Evolutionary conservation across 768 basidiomycete genomes (phyloP).

Genomic region (Flagelloscypha sp.): DNA sequence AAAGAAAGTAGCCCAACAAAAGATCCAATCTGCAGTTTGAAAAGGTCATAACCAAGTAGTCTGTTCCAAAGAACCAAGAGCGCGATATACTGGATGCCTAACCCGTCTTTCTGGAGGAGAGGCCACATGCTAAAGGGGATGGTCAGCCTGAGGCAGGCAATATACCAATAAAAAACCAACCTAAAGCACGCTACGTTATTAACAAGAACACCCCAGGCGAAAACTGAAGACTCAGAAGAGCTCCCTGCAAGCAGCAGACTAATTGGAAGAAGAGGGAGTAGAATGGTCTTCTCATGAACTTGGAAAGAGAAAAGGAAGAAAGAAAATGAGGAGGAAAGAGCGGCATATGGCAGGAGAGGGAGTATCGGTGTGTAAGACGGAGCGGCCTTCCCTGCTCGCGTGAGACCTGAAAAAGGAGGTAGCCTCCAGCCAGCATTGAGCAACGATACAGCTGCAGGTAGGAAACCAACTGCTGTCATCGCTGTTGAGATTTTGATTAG

Average conservation of each 20-base stretch:
- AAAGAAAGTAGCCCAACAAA: conserved; percentile 47
- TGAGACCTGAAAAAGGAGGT: conserved; percentile 15
- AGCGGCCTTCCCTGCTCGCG: conserved; percentile 12
- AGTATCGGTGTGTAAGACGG: conserved; percentile 42
- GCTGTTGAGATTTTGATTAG: conserved; percentile 60
- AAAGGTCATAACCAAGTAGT: conserved; percentile 69
- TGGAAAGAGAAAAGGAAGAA: conserved; percentile 98
- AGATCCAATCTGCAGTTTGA: conserved; percentile 34
- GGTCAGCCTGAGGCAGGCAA: conserved; percentile 1
- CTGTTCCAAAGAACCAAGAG: conserved; percentile 74
- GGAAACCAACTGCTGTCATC: conserved; percentile 64
- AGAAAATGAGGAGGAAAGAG: conserved; percentile 76
- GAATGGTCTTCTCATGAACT: conserved; percentile 90
- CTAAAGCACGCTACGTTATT: conserved; percentile 87
- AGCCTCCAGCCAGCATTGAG: conserved; percentile 29
- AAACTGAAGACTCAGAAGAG: conserved; percentile 45
- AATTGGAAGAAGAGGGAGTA: conserved; percentile 79
- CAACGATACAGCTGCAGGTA: conserved; percentile 47
- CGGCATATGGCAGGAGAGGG: conserved; percentile 68
- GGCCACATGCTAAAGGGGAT: conserved; percentile 80
- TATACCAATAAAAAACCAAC: conserved; percentile 32
- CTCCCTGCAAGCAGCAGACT: conserved; percentile 63
- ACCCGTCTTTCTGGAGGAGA: conserved; percentile 69
- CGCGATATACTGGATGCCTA: conserved; percentile 65
- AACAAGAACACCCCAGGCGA: conserved; percentile 63